Percentiles rank a stretch among this genome's conserved stretches.
These are phyloP conservation scores for Eimeria tenella DNA, from an alignment of 169 alveolate species.

Conservation along the genomic window DNA sequence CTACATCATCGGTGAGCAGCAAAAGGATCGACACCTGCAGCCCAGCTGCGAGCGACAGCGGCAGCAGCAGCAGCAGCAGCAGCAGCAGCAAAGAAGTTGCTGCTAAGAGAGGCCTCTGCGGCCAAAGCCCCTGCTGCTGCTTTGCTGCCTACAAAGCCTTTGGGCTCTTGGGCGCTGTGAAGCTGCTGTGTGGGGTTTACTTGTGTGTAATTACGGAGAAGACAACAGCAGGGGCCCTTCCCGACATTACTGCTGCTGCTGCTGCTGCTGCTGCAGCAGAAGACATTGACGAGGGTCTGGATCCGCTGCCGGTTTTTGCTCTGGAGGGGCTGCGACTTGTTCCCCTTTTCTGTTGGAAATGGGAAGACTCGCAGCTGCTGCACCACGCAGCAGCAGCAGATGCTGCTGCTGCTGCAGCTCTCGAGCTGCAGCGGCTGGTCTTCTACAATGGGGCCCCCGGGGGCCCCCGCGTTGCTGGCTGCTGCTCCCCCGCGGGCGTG, in stretches of 20 bases:
- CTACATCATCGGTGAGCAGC: not conserved
- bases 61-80: not conserved
- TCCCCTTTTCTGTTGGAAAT: slow-evolving; percentile 26
- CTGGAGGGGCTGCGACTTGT: slow-evolving; percentile 36
- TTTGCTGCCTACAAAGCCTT: not conserved
- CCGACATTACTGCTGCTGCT: slow-evolving; percentile 10
- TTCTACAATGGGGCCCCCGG: slow-evolving; percentile 8
- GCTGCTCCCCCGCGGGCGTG: slow-evolving; percentile 47
- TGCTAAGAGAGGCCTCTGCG: not conserved
- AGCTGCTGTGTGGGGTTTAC: slow-evolving; percentile 9
- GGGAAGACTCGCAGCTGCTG: slow-evolving; percentile 50
- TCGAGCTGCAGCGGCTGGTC: slow-evolving; percentile 56
- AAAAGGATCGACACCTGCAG: not conserved
- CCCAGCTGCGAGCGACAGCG: not conserved
- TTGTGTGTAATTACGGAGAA: not conserved
- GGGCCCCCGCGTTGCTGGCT: slow-evolving; percentile 6
- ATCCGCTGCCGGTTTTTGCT: slow-evolving; percentile 46
- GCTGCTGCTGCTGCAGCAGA: slow-evolving; percentile 61
- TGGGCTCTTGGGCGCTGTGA: slow-evolving; percentile 33
- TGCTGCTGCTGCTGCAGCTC: slow-evolving; percentile 61
- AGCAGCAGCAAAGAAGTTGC: slow-evolving; percentile 12
- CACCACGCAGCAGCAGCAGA: slow-evolving; percentile 62
- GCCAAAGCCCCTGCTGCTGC: slow-evolving; percentile 25
- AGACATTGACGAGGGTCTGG: slow-evolving; percentile 3
- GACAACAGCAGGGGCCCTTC: slow-evolving; percentile 3